Evolutionary conservation across 2,329 filamentous ascomycete genomes (phyloP).

Genomic region (Monilinia laxa): DNA sequence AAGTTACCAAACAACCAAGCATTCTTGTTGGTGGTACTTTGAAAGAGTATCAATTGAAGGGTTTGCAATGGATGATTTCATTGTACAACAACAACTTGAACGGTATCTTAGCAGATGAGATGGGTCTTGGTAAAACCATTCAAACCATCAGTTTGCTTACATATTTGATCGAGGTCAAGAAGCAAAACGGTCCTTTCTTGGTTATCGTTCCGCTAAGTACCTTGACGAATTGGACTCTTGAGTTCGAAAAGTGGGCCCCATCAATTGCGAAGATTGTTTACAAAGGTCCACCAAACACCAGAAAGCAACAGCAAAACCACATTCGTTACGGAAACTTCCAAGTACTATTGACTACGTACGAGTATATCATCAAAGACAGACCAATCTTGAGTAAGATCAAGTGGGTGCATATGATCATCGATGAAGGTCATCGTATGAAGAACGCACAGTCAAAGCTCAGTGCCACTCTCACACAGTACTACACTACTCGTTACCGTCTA

Average conservation of each 20-base stretch:
- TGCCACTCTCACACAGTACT: slow-evolving; percentile 91
- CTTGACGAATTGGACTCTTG: slow-evolving; percentile 96
- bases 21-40: slow-evolving; percentile 89
- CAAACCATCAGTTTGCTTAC: slow-evolving; percentile 98
- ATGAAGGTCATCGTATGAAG: slow-evolving; percentile 99
- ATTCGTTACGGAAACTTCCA: slow-evolving; percentile 96
- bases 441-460: slow-evolving; percentile 95
- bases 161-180: slow-evolving; percentile 94
- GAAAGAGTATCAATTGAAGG: slow-evolving; percentile 98
- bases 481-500: slow-evolving; percentile 88
- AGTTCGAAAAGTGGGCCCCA: slow-evolving; percentile 99
- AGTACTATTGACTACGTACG: slow-evolving; percentile 94
- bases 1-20: slow-evolving; percentile 75
- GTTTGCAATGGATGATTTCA: slow-evolving; percentile 99
- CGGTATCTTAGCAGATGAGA: slow-evolving; percentile 96
- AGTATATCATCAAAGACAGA: slow-evolving; percentile 99
- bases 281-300: slow-evolving; percentile 86
- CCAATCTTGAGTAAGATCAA: slow-evolving; percentile 96
- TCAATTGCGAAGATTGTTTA: slow-evolving; percentile 85
- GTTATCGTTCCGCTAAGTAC: slow-evolving; percentile 97
- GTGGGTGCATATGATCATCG: slow-evolving; percentile 99
- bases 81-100: slow-evolving; percentile 99
- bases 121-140: slow-evolving; percentile 99
- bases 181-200: slow-evolving; percentile 86
- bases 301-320: slow-evolving; percentile 88